Evolutionary conservation across 768 basidiomycete genomes (phyloP).

Genomic region (Rhizopogon sp.): DNA sequence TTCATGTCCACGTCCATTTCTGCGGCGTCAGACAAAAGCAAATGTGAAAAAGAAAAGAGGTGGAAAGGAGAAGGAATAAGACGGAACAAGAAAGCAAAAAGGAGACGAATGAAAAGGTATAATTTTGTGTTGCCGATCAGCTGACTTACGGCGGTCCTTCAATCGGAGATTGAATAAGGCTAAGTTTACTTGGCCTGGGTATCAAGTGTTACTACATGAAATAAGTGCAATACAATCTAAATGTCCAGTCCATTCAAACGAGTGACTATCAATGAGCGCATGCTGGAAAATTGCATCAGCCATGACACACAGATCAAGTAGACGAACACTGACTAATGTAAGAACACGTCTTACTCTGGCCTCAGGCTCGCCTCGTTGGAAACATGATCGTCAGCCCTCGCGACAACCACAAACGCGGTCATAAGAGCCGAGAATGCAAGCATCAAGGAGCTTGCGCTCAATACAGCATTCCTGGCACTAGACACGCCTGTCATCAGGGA

Average conservation of each 20-base stretch:
- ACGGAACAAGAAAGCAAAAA: background rate
- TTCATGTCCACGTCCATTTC: conserved; percentile 83
- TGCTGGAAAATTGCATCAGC: background rate
- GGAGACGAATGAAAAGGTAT: conserved; percentile 4
- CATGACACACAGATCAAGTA: background rate
- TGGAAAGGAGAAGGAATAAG: conserved; percentile 1
- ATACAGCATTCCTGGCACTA: conserved; percentile 54
- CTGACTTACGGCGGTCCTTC: conserved; percentile 1
- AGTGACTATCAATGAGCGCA: background rate
- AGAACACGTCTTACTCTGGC: conserved; percentile 7
- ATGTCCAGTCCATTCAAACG: background rate
- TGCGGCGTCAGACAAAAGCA: background rate
- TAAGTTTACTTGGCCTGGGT: background rate
- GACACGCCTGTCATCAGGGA: conserved; percentile 67
- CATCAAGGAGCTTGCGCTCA: conserved; percentile 52
- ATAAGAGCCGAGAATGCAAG: conserved; percentile 55
- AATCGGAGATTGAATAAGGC: conserved; percentile 10
- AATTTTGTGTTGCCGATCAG: conserved; percentile 16
- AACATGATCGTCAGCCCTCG: conserved; percentile 22
- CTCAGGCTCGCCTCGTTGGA: conserved; percentile 15
- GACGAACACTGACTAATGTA: background rate
- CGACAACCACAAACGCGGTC: conserved; percentile 46
- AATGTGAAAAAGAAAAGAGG: conserved; percentile 4
- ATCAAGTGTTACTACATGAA: background rate
- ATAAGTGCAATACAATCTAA: too few relatives aligned